Conservation (phyloP, 1,284 basidiomycete species). For the Rhodotorula sp. region DNA sequence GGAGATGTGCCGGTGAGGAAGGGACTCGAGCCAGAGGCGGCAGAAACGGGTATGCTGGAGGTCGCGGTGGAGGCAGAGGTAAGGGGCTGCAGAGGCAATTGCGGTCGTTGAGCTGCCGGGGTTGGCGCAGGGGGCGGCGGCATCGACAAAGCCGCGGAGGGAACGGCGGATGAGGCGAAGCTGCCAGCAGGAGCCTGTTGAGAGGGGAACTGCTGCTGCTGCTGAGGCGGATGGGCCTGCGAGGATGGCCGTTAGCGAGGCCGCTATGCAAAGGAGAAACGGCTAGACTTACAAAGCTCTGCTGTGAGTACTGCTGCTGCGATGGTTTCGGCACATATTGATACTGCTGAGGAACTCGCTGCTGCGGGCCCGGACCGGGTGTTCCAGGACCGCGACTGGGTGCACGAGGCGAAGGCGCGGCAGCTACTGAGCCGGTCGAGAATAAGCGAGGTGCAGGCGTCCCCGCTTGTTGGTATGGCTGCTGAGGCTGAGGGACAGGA, state of each 20-base stretch:
- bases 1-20: neutral
- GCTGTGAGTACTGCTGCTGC: slow-evolving; percentile 3
- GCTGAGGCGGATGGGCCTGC: slow-evolving; percentile 4
- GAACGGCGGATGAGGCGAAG: too few species aligned
- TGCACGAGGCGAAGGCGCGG: neutral
- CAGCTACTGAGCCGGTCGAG: neutral
- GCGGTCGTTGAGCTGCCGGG: neutral
- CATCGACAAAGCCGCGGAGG: too few species aligned
- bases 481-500: neutral
- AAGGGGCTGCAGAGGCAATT: neutral
- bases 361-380: neutral
- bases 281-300: neutral
- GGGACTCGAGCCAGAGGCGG: neutral
- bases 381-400: too few species aligned
- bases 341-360: neutral
- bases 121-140: too few species aligned
- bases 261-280: neutral
- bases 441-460: neutral
- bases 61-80: neutral
- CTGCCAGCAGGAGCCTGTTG: neutral
- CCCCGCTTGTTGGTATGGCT: slow-evolving; percentile 3
- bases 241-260: neutral
- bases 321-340: neutral
- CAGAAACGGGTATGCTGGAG: neutral
- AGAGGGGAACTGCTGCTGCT: neutral